These are phyloP conservation scores for Reticulascus tulasneorum DNA, from an alignment of 2,329 filamentous ascomycete genomes.

Conservation along the genomic window DNA sequence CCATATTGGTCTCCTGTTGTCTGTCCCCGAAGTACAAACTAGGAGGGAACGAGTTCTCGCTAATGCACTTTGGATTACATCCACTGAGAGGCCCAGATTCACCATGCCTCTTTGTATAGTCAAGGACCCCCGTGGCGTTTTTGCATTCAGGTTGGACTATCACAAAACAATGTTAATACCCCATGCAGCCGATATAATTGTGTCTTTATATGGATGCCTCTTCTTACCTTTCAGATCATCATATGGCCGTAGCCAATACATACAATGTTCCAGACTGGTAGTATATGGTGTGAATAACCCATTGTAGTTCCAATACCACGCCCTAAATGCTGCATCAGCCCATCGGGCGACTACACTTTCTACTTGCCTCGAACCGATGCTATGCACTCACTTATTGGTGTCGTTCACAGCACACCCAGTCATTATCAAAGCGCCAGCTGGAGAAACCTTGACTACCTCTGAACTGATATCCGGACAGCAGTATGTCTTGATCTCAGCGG, in stretches of 20 bases:
- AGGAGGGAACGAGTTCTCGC: constrained; percentile 12
- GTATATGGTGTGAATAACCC: constrained; percentile 13
- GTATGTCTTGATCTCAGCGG: constrained; percentile 11
- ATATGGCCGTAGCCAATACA: constrained; percentile 9
- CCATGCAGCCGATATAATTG: no score
- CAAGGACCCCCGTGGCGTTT: constrained; percentile 11
- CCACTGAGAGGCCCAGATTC: constrained; percentile 12
- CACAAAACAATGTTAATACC: no score
- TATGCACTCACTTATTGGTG: constrained; percentile 8
- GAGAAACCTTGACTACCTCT: constrained; percentile 12
- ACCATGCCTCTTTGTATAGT: constrained; percentile 11
- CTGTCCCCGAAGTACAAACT: constrained; percentile 13
- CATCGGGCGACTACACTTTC: no score
- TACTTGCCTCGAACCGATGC: no score
- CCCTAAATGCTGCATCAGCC: no score
- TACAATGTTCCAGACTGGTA: constrained; percentile 10
- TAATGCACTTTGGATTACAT: constrained; percentile 15
- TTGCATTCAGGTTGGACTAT: constrained; percentile 13
- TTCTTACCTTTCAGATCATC: constrained; percentile 14
- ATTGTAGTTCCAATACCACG: constrained; percentile 16
- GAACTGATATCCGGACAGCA: constrained; percentile 13
- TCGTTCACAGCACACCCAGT: constrained; percentile 12
- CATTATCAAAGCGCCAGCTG: constrained; percentile 10
- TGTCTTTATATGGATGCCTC: no score
- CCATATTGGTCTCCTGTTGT: constrained; percentile 12